A percentile compares a stretch with the other conserved stretches of the same genome.
phyloP scores from a whole-genome alignment of 192 early-diverging fungal genomes.

The Irineochytrium annulatum region DNA sequence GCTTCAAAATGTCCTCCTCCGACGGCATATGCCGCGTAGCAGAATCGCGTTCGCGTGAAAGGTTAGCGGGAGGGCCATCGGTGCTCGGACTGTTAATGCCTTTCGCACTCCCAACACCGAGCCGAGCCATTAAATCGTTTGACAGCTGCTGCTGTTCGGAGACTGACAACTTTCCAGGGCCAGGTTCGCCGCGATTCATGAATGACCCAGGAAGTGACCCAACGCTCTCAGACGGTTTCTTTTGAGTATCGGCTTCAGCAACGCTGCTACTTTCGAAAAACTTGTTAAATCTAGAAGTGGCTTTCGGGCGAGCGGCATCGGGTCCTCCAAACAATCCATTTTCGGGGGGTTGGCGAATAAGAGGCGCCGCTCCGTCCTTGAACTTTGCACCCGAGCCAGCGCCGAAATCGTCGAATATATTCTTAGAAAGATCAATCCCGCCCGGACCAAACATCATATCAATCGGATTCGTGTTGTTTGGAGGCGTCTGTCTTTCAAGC shows the following conservation, averaged over 20 bases:
- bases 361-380: too few species aligned
- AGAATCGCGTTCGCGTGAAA: not conserved
- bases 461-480: not conserved
- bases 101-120: not conserved
- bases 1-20: not conserved
- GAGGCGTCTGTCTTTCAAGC: not conserved
- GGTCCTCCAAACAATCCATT: too few species aligned
- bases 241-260: too few species aligned
- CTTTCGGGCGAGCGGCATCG: too few species aligned
- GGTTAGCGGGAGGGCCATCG: not conserved
- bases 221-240: too few species aligned
- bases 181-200: not conserved
- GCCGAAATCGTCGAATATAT: too few species aligned
- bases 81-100: not conserved
- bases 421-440: not conserved
- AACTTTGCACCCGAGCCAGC: too few species aligned
- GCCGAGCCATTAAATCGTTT: not conserved
- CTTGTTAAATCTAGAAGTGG: not conserved
- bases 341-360: too few species aligned
- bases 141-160: not conserved
- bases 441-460: constrained; percentile 2
- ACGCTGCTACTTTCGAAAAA: not conserved
- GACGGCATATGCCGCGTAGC: not conserved
- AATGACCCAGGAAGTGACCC: too few species aligned
- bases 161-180: not conserved